Percentiles rank a stretch among this genome's conserved stretches.
phyloP scores from a whole-genome alignment of 805 yeast genomes.

The Saturnispora mendoncae region DNA sequence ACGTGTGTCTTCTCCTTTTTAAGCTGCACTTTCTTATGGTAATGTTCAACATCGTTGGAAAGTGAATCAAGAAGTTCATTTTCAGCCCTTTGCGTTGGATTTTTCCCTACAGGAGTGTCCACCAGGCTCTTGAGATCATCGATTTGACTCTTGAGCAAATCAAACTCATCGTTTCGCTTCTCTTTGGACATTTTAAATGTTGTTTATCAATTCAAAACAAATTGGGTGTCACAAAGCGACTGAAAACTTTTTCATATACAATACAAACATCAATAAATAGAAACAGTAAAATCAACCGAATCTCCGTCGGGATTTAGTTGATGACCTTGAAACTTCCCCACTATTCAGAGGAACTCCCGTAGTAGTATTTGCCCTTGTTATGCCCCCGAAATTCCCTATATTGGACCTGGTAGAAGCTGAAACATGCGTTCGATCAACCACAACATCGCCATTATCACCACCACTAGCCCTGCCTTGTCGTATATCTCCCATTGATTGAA shows the following conservation, averaged over 20 bases:
- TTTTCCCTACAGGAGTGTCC: background rate
- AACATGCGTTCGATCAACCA: too few relatives aligned
- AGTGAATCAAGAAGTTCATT: constrained; percentile 19
- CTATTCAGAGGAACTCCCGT: background rate
- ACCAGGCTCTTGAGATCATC: constrained; percentile 6
- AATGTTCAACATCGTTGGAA: constrained; percentile 24
- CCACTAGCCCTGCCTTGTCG: background rate
- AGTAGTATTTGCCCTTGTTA: constrained; percentile 3
- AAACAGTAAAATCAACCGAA: constrained; percentile 2
- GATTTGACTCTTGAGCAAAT: constrained; percentile 4
- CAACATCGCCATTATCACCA: too few relatives aligned
- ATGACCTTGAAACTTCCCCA: background rate
- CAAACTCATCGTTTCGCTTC: constrained; percentile 6
- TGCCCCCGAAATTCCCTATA: too few relatives aligned
- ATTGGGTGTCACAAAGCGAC: constrained; percentile 9
- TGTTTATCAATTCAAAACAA: constrained; percentile 4
- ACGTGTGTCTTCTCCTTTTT: constrained; percentile 13
- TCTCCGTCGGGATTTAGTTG: constrained; percentile 6
- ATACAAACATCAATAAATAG: background rate
- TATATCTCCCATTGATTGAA: constrained; percentile 1
- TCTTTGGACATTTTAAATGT: constrained; percentile 2
- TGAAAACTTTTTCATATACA: constrained; percentile 4
- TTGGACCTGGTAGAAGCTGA: background rate
- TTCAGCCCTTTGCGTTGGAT: constrained; percentile 4
- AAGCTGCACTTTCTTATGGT: constrained; percentile 25